phyloP scores from a whole-genome alignment of 1,284 basidiomycete genomes.

The Melanopsichium pennsylvanicum region DNA sequence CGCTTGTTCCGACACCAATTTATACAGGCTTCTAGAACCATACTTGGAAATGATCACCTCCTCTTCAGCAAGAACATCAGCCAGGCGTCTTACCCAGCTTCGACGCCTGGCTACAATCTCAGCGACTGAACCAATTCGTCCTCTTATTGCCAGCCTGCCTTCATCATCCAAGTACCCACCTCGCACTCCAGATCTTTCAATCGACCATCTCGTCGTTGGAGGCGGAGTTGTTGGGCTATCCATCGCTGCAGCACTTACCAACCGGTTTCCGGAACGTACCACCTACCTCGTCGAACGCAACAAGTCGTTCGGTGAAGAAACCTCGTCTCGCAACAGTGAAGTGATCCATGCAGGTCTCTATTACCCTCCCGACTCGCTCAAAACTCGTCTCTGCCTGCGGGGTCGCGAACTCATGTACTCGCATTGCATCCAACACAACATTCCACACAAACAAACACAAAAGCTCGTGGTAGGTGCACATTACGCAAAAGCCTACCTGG shows the following conservation, averaged over 20 bases:
- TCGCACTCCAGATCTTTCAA: slow-evolving; percentile 73
- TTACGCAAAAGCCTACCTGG: slow-evolving; percentile 42
- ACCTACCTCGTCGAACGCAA: slow-evolving; percentile 88
- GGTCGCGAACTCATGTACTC: slow-evolving; percentile 86
- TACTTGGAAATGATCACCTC: no score
- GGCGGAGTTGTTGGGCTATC: slow-evolving; percentile 90
- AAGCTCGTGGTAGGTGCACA: slow-evolving; percentile 70
- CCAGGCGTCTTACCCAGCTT: no score
- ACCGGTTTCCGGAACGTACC: slow-evolving; percentile 75
- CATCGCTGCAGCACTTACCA: slow-evolving; percentile 78
- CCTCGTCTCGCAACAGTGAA: slow-evolving; percentile 85
- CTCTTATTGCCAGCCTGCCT: slow-evolving; percentile 43
- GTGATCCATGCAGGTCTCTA: slow-evolving; percentile 81
- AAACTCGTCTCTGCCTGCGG: slow-evolving; percentile 84
- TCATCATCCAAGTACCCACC: slow-evolving; percentile 33
- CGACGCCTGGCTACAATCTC: no score
- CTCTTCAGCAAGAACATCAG: no score
- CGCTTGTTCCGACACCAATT: no score
- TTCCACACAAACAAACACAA: slow-evolving; percentile 79
- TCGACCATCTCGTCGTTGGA: slow-evolving; percentile 93
- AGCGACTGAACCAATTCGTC: slow-evolving; percentile 7
- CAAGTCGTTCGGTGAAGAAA: slow-evolving; percentile 61
- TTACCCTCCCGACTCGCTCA: slow-evolving; percentile 85
- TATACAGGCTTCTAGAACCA: no score
- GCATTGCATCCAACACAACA: slow-evolving; percentile 74